A percentile compares a stretch with the other conserved stretches of the same genome.
Evolutionary conservation across 1,284 basidiomycete species (phyloP).

Genomic region (Hemileccinum hortonii): DNA sequence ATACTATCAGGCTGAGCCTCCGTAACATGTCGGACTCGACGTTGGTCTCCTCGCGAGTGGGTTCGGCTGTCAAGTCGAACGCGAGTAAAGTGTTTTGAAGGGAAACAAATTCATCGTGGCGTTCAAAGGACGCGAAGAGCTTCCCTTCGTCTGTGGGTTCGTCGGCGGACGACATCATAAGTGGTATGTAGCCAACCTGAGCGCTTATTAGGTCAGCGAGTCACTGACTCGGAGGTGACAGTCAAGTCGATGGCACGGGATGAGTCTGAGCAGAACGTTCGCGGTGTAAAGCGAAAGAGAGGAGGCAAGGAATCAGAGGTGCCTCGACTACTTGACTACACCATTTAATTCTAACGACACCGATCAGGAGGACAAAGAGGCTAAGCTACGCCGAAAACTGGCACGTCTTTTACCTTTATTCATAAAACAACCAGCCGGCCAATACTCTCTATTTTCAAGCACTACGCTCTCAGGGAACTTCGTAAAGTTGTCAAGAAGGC

Average conservation of each 20-base stretch:
- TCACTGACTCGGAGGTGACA: too few relatives aligned
- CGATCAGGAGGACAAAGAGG: constrained; percentile 18
- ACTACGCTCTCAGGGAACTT: constrained; percentile 67
- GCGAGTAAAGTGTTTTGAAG: constrained; percentile 54
- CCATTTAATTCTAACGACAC: constrained; percentile 7
- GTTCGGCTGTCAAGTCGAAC: constrained; percentile 47
- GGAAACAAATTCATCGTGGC: constrained; percentile 55
- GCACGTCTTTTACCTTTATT: constrained; percentile 38
- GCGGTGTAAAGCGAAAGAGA: constrained; percentile 25
- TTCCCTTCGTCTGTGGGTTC: constrained; percentile 41
- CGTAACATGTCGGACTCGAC: constrained; percentile 43
- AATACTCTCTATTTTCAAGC: constrained; percentile 41
- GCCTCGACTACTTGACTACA: neutral
- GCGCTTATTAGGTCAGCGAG: too few relatives aligned
- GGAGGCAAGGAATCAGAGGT: constrained; percentile 17
- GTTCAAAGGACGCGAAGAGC: constrained; percentile 59
- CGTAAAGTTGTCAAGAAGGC: constrained; percentile 77
- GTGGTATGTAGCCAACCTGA: neutral
- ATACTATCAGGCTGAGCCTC: constrained; percentile 38
- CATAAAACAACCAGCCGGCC: constrained; percentile 5
- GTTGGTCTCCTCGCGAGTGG: constrained; percentile 49
- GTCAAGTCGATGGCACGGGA: too few relatives aligned
- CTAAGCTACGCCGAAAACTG: constrained; percentile 35
- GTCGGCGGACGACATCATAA: constrained; percentile 32
- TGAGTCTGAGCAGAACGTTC: neutral